Evolutionary conservation across 768 basidiomycete species (phyloP), one percentile per base, ranked within the genome.

Genomic region (Kwoniella sp.): DNA sequence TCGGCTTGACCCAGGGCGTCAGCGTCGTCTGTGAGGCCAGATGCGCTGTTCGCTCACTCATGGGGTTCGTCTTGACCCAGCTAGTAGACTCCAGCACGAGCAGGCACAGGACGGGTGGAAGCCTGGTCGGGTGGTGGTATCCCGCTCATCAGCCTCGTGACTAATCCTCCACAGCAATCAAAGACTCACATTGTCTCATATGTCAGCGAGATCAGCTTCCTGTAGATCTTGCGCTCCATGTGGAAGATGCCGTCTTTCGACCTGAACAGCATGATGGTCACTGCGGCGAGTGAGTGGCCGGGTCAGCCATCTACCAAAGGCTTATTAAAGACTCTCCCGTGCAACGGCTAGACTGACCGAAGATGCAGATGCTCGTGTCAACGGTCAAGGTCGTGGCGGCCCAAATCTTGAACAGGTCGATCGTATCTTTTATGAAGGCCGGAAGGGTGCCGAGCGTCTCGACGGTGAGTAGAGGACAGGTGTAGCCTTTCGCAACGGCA

Each of bases 121-220:
- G n/a, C 43, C 43, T 45, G n/a, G 2, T 20, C 3, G n/a, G n/a
- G n/a, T n/a, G n/a, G n/a, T n/a, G n/a, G n/a, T n/a, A n/a, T n/a
- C n/a, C n/a, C n/a, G n/a, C n/a, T n/a, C n/a, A n/a, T n/a, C n/a
- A n/a, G n/a, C n/a, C n/a, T n/a, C n/a, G n/a, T n/a, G n/a, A n/a
- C n/a, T n/a, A n/a, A n/a, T n/a, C n/a, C n/a, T n/a, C n/a, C n/a
- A n/a, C n/a, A n/a, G n/a, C n/a, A n/a, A n/a, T n/a, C n/a, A n/a
- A n/a, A n/a, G n/a, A 42, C 50, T 45, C 25, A 52, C 50, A 52
- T 52, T 1, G 50, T 43, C 23, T 47, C 46, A 22, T 37, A 36
- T n/a, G 38, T 36, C 5, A 47, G 46, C n/a, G 50, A 42, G n/a
- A 52, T 52, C 8, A 52, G 32, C 14, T 52, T 52, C 25, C 42